Evolutionary conservation across 2,329 filamentous ascomycete species (phyloP).

Genomic region (Fusarium goolgardi): DNA sequence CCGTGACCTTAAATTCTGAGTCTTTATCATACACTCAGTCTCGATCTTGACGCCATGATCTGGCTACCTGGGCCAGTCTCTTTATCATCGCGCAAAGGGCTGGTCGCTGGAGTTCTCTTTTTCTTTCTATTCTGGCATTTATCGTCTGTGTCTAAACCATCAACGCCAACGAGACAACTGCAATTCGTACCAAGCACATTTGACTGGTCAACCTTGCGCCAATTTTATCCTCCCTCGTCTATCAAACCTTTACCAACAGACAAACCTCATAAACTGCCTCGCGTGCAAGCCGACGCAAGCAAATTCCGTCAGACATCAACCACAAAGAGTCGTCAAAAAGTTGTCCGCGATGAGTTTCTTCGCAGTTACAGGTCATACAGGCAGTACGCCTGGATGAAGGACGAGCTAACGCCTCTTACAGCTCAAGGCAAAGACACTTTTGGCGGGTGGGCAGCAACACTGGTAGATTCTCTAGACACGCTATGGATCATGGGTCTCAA

Average conservation of each 20-base stretch:
- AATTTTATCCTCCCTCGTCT: conserved; percentile 49
- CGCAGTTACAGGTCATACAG: conserved; percentile 65
- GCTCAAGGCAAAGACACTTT: conserved; percentile 61
- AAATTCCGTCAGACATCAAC: conserved; percentile 39
- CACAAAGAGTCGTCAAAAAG: conserved; percentile 50
- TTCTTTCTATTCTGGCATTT: conserved; percentile 15
- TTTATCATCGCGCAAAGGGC: neutral
- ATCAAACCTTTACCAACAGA: conserved; percentile 51
- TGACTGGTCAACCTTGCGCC: conserved; percentile 49
- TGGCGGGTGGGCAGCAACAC: conserved; percentile 68
- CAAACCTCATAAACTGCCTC: conserved; percentile 44
- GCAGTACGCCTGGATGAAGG: conserved; percentile 64
- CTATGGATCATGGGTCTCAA: conserved; percentile 72
- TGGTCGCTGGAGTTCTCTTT: conserved; percentile 7
- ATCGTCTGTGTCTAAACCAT: conserved; percentile 4
- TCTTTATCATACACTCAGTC: neutral
- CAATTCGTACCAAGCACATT: conserved; percentile 46
- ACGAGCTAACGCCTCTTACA: conserved; percentile 65
- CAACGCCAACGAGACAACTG: conserved; percentile 3
- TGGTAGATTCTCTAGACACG: conserved; percentile 71
- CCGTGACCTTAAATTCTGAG: neutral
- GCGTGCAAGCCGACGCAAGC: conserved; percentile 47
- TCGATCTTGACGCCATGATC: conserved; percentile 5
- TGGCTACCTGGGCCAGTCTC: neutral
- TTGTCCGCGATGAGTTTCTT: conserved; percentile 57